Evolutionary conservation across 2,329 filamentous ascomycete species (phyloP), one percentile per base, ranked within the genome.

Genomic region (Colletotrichum lini): DNA sequence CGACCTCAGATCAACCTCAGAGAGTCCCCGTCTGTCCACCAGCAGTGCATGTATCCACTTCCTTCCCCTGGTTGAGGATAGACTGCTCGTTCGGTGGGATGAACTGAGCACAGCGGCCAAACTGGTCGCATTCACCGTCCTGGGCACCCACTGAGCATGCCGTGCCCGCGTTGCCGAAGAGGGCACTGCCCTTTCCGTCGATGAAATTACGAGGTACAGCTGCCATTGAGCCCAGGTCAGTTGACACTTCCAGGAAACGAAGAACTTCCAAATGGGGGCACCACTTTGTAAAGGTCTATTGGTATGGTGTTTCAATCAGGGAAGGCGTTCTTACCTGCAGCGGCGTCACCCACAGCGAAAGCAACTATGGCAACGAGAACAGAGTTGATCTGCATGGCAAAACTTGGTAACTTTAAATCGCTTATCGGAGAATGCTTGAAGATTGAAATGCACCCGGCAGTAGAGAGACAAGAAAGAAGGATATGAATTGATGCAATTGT

Each of bases 1-100:
- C 30, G 0, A 35, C 30, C 30, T 35, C 8, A 2, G 30, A 35
- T 35, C 47, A 35, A 61, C 1, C 18, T 65, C 26, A 68, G 3
- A 68, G 65, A 6, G 69, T 72, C 8, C 69, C 69, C 1, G 56
- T 67, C 23, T 72, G 69, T 26, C 69, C 69, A 6, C 69, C 69
- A 1, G 65, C 69, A 12, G 65, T 68, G 35, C 69, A 72, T 3
- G 60, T 52, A 23, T 42, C 69, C 5, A 72, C 65, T 1, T 35
- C n/a, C 23, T n/a, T 9, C 6, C 69, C 69, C 12, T 68, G 69
- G 60, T 72, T 72, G 8, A 68, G 53, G 8, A 65, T 21, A 4
- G 38, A 64, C 47, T 15, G 9, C 59, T 72, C 69, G 16, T 72
- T 72, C 26, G 69, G 68, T 2, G 68, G 65, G 3, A 65, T 68